phyloP scores from a whole-genome alignment of 441 rosid species.

The Erodium trifolium region DNA sequence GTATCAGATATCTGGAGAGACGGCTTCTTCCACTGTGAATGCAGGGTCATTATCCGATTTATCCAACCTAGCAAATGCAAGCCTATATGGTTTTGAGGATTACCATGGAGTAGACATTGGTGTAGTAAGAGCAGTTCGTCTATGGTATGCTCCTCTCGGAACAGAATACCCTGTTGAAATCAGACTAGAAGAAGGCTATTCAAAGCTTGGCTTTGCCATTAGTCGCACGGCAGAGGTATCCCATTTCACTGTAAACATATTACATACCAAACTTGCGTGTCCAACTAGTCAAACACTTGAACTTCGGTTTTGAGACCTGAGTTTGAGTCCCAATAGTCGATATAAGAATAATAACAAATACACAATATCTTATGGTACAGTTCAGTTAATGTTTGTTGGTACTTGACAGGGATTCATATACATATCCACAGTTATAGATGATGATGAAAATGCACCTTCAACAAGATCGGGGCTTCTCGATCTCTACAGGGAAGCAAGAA shows the following conservation, averaged over 20 bases:
- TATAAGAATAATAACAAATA: too few species aligned
- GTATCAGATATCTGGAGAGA: conserved; percentile 82
- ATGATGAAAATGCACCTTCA: conserved; percentile 53
- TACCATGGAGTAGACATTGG: conserved; percentile 94
- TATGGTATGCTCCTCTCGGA: conserved; percentile 76
- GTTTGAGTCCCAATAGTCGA: too few species aligned
- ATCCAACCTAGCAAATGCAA: conserved; percentile 60
- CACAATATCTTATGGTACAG: not conserved
- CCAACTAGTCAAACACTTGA: too few species aligned
- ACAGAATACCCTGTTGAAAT: conserved; percentile 64
- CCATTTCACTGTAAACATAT: not conserved
- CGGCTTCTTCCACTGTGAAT: conserved; percentile 74
- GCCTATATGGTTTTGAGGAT: conserved; percentile 91
- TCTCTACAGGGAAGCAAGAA: conserved; percentile 55
- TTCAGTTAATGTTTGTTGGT: not conserved
- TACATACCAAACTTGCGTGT: not conserved
- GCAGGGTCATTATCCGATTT: conserved; percentile 75
- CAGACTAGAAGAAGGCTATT: conserved; percentile 59
- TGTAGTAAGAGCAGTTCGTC: conserved; percentile 83
- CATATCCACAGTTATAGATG: conserved; percentile 71
- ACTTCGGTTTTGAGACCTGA: too few species aligned
- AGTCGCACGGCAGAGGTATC: conserved; percentile 92
- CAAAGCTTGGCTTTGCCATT: conserved; percentile 85
- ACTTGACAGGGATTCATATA: conserved; percentile 72
- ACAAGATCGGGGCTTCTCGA: conserved; percentile 64